Conservation (phyloP, 2,329 filamentous ascomycete genomes). For the Talaromyces sp. region DNA sequence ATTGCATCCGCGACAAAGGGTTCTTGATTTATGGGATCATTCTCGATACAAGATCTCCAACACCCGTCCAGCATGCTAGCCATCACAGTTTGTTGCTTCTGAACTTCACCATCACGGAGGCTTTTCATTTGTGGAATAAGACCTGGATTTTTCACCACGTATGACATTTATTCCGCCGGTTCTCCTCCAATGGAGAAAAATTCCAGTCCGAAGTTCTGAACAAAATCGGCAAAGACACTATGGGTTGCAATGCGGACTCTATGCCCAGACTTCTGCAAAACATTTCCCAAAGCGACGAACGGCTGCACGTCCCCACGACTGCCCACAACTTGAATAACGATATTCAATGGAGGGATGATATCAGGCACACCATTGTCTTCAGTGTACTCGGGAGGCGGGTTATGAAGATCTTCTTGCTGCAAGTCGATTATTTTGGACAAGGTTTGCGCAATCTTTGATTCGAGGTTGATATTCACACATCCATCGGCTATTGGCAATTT, state of each 20-base stretch:
- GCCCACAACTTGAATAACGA: constrained; percentile 72
- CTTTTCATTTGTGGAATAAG: constrained; percentile 28
- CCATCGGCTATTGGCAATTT: too few species aligned
- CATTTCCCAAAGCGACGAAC: constrained; percentile 66
- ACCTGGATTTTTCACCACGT: constrained; percentile 51
- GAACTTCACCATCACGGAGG: neutral
- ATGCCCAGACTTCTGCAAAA: constrained; percentile 46
- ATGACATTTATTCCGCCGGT: constrained; percentile 52
- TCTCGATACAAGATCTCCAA: too few species aligned
- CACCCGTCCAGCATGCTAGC: neutral
- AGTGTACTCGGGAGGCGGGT: too few species aligned
- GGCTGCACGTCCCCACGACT: constrained; percentile 73
- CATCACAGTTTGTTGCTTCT: neutral
- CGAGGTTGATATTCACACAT: too few species aligned
- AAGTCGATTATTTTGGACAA: too few species aligned
- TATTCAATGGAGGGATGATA: constrained; percentile 43
- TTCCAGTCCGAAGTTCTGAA: constrained; percentile 44
- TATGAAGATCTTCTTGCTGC: too few species aligned
- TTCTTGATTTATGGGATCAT: too few species aligned
- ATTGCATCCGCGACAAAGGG: too few species aligned
- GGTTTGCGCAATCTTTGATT: too few species aligned
- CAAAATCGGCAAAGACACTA: neutral
- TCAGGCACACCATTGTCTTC: neutral
- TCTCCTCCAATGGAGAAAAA: constrained; percentile 59
- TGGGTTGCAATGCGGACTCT: constrained; percentile 32